Percentiles rank a stretch among this genome's conserved stretches.
Evolutionary conservation across 2,329 filamentous ascomycete species (phyloP).

Genomic region (Cytospora mali): DNA sequence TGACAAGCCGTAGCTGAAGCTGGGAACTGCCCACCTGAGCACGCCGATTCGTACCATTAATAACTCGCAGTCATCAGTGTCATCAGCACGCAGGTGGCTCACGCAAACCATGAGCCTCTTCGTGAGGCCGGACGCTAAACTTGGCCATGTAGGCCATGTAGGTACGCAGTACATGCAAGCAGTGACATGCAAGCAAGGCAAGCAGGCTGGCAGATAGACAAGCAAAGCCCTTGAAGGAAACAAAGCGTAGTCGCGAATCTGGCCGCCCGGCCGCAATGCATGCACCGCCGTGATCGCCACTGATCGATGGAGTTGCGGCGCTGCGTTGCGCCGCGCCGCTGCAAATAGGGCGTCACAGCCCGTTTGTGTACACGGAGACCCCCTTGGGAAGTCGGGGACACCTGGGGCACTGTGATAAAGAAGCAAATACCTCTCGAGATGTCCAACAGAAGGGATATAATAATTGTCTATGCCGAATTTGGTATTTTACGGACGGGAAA

Average conservation of each 20-base stretch:
- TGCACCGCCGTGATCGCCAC: constrained; percentile 22
- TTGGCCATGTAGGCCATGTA: constrained; percentile 11
- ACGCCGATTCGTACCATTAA: constrained; percentile 18
- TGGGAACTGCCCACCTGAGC: constrained; percentile 16
- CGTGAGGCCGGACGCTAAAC: constrained; percentile 5
- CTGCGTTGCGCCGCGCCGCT: constrained; percentile 18
- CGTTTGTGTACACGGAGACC: constrained; percentile 20
- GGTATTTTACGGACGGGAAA: neutral
- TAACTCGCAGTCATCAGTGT: constrained; percentile 15
- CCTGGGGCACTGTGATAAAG: constrained; percentile 9
- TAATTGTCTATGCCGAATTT: neutral
- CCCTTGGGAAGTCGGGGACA: constrained; percentile 14
- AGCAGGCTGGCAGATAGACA: constrained; percentile 6
- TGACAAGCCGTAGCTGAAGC: constrained; percentile 23
- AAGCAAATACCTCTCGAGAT: constrained; percentile 7
- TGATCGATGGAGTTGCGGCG: constrained; percentile 16
- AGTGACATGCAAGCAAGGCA: constrained; percentile 1
- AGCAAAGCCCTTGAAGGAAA: neutral
- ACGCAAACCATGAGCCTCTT: constrained; percentile 10
- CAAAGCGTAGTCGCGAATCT: constrained; percentile 13
- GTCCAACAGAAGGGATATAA: neutral
- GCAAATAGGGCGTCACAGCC: constrained; percentile 16
- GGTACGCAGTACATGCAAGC: constrained; percentile 5
- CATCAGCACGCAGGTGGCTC: constrained; percentile 22
- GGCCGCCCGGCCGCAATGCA: constrained; percentile 22